These are phyloP conservation scores for Candida sanyaensis DNA, from an alignment of 1,139 yeast species.

Conservation along the genomic window DNA sequence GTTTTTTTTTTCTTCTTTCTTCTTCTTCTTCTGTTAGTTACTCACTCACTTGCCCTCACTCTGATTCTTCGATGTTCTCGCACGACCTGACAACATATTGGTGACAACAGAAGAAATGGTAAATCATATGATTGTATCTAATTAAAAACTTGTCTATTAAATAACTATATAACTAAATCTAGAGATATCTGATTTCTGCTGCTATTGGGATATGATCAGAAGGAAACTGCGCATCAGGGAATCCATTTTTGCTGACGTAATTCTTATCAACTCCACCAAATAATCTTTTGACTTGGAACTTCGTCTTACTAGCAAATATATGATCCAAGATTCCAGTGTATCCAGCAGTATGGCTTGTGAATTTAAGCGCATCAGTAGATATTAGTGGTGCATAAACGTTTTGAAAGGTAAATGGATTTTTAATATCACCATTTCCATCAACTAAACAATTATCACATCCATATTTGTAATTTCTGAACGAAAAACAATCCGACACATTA, in stretches of 20 bases:
- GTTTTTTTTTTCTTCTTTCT: not conserved
- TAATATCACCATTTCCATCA: constrained; percentile 13
- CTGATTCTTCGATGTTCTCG: not conserved
- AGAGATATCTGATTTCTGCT: constrained; percentile 12
- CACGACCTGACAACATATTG: too few species aligned
- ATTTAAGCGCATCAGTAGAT: constrained; percentile 25
- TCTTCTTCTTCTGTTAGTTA: not conserved
- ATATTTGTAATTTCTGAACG: constrained; percentile 30
- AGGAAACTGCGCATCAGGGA: constrained; percentile 45
- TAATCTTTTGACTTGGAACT: constrained; percentile 18
- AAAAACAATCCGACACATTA: constrained; percentile 24
- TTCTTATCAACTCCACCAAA: constrained; percentile 24
- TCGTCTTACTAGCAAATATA: constrained; percentile 51
- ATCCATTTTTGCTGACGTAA: constrained; percentile 26
- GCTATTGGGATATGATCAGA: constrained; percentile 45
- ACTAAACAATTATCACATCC: constrained; percentile 31
- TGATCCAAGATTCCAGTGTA: constrained; percentile 57
- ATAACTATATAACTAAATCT: not conserved
- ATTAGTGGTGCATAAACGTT: constrained; percentile 23
- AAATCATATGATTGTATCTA: not conserved
- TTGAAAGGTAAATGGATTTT: constrained; percentile 22
- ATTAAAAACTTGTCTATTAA: not conserved
- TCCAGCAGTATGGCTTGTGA: constrained; percentile 54
- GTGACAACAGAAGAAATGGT: not conserved
- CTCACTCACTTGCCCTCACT: constrained; percentile 1